phyloP scores from a whole-genome alignment of 441 rosid genomes.

The Jatropha multifida region DNA sequence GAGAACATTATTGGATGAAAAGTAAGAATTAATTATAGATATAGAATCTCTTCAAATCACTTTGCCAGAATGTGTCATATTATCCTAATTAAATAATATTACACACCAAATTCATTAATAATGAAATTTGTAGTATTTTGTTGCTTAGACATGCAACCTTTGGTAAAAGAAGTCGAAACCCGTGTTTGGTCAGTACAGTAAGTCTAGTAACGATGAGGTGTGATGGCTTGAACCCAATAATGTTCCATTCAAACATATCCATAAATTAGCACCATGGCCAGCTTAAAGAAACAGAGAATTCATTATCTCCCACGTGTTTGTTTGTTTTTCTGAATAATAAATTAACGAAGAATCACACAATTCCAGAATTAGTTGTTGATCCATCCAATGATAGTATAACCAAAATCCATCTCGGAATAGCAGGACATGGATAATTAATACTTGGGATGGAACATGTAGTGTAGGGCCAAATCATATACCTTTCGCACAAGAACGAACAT shows the following conservation, averaged over 20 bases:
- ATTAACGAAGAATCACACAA: no score
- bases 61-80: background rate
- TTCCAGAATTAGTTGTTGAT: no score
- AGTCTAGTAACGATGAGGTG: background rate
- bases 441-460: no score
- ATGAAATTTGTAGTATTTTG: background rate
- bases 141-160: background rate
- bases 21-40: background rate
- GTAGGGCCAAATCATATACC: no score
- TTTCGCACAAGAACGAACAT: no score
- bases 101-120: background rate
- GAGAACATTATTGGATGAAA: background rate
- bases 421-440: no score
- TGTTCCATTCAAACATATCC: background rate
- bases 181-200: background rate
- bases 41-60: background rate
- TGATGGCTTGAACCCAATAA: background rate
- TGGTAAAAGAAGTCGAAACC: background rate
- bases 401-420: no score
- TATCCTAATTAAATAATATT: background rate
- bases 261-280: no score
- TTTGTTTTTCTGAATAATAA: no score
- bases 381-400: no score
- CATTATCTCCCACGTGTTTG: no score
- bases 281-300: no score